Conservation (phyloP, 306 rosid genomes). For the Vigna angularis region DNA sequence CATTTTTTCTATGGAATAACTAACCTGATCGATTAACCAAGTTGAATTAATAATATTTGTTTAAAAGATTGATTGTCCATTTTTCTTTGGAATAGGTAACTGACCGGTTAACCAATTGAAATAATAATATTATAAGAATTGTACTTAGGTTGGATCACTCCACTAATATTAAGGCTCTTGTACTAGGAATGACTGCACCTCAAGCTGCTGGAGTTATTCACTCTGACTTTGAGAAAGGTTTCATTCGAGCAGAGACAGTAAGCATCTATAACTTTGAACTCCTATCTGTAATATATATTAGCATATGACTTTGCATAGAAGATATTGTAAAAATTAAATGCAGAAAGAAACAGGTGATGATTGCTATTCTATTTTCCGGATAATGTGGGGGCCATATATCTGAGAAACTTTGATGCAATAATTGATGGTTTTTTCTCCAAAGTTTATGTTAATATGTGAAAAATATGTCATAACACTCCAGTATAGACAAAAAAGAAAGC, state of each 20-base stretch:
- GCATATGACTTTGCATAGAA: conserved; percentile 18
- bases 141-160: conserved; percentile 20
- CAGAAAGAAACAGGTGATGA: background rate
- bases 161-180: conserved; percentile 39
- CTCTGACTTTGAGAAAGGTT: conserved; percentile 98
- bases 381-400: conserved; percentile 1
- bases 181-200: conserved; percentile 97
- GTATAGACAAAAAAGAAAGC: no score
- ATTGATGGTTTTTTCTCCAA: background rate
- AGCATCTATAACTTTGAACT: conserved; percentile 45
- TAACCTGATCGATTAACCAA: conserved; percentile 22
- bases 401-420: conserved; percentile 16
- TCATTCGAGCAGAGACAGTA: conserved; percentile 97
- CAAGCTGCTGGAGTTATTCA: conserved; percentile 99
- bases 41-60: conserved; percentile 5
- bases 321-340: conserved; percentile 9
- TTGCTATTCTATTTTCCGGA: conserved; percentile 20
- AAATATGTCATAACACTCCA: background rate
- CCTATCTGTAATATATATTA: conserved; percentile 2
- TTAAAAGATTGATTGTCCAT: conserved; percentile 16
- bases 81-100: conserved; percentile 13
- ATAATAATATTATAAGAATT: conserved; percentile 21
- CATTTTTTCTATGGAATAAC: conserved; percentile 26
- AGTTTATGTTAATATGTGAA: conserved; percentile 2
- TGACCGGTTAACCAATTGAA: conserved; percentile 24